phyloP scores from a whole-genome alignment of 345 rosid species.

The Hibiscus mutabilis region DNA sequence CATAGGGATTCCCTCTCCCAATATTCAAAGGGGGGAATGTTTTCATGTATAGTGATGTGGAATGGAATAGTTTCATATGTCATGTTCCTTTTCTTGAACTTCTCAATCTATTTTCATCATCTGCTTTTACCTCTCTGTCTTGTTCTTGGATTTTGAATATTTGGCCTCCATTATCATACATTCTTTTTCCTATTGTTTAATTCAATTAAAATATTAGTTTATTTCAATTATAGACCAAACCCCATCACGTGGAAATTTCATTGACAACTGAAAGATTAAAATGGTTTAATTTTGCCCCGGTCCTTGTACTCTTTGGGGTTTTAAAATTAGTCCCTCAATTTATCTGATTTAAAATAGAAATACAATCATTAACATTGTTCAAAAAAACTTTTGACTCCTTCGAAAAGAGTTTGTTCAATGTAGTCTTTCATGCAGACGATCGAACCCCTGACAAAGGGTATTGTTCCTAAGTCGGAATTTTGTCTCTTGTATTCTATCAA shows the following conservation, averaged over 20 bases:
- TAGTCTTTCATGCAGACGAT: no score
- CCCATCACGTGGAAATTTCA: slow-evolving; percentile 39
- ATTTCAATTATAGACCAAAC: slow-evolving; percentile 17
- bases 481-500: no score
- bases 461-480: no score
- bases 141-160: slow-evolving; percentile 42
- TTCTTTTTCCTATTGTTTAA: not conserved
- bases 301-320: not conserved
- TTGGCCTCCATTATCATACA: not conserved
- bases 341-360: no score
- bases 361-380: no score
- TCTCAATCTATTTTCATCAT: slow-evolving; percentile 44
- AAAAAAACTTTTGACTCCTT: no score
- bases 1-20: slow-evolving; percentile 69
- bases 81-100: slow-evolving; percentile 43
- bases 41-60: slow-evolving; percentile 39
- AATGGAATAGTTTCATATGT: slow-evolving; percentile 25
- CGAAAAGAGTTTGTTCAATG: no score
- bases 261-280: slow-evolving; percentile 2
- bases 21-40: not conserved
- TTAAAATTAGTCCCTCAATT: not conserved
- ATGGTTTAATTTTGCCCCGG: not conserved
- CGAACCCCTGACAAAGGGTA: no score
- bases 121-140: slow-evolving; percentile 31
- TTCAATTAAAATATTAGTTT: not conserved